Conservation (phyloP, 352 stramenopile genomes). For the Pythium guiyangense region DNA sequence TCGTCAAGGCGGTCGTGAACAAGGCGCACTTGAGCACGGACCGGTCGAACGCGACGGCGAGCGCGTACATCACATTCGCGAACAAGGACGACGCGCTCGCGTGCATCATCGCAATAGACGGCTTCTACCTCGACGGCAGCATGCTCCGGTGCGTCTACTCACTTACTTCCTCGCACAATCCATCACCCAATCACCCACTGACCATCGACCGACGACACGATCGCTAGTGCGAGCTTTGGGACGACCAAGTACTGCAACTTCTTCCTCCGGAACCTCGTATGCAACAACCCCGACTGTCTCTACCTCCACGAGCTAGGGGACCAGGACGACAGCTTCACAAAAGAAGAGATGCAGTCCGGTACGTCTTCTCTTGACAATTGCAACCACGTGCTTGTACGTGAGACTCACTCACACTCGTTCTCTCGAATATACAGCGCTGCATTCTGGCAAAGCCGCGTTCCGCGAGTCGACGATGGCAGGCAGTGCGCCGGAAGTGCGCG, state of each 20-base stretch:
- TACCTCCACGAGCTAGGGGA: constrained; percentile 93
- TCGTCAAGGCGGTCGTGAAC: constrained; percentile 92
- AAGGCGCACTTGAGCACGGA: constrained; percentile 73
- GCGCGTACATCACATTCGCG: constrained; percentile 93
- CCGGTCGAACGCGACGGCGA: constrained; percentile 69
- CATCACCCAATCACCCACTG: neutral
- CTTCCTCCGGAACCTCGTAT: constrained; percentile 88
- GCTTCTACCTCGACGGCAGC: constrained; percentile 82
- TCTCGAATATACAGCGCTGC: constrained; percentile 30
- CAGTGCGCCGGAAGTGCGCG: constrained; percentile 39
- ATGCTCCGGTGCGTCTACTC: constrained; percentile 42
- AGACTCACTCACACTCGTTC: neutral
- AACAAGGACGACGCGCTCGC: constrained; percentile 88
- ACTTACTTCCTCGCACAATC: neutral
- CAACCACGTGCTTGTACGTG: neutral
- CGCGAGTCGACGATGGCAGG: constrained; percentile 47
- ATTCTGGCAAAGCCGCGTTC: constrained; percentile 74
- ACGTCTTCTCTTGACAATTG: constrained; percentile 1
- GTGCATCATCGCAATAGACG: constrained; percentile 91
- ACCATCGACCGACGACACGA: too few relatives aligned
- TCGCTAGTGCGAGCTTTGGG: constrained; percentile 84
- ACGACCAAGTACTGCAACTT: constrained; percentile 97
- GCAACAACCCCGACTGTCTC: constrained; percentile 93
- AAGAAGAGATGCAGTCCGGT: constrained; percentile 91
- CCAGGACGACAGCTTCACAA: constrained; percentile 92